Evolutionary conservation across 164 flowering plant species (phyloP).

Genomic region (Macadamia tetraphylla): DNA sequence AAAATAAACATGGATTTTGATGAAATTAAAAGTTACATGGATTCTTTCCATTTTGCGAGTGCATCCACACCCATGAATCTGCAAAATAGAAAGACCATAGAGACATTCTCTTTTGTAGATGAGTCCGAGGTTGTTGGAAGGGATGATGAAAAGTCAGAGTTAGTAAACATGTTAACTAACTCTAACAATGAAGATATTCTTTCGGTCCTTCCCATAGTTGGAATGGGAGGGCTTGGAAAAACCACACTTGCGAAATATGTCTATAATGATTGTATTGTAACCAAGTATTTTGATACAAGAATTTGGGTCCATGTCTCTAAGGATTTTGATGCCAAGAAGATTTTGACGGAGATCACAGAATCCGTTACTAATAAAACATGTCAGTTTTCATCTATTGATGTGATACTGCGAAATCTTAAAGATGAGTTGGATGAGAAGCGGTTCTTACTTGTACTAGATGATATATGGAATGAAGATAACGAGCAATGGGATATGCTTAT

Average conservation of each 20-base stretch:
- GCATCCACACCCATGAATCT: not conserved
- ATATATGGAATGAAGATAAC: not conserved
- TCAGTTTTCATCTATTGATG: not conserved
- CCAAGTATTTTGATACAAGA: not conserved
- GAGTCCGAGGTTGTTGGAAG: no score
- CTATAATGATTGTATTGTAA: not conserved
- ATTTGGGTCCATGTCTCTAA: not conserved
- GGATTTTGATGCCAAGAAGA: not conserved
- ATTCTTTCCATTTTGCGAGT: not conserved
- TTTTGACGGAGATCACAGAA: not conserved
- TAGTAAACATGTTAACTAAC: not conserved
- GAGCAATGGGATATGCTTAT: not conserved
- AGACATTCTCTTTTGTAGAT: not conserved
- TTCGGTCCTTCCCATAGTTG: not conserved
- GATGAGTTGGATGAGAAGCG: not conserved
- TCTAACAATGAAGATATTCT: not conserved
- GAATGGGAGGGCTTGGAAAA: not conserved
- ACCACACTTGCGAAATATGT: not conserved
- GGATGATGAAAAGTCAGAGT: not conserved
- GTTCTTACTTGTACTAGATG: not conserved
- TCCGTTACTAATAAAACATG: not conserved
- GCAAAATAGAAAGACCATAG: not conserved
- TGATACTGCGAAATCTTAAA: not conserved
- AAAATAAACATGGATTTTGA: not conserved
- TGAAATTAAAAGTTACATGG: not conserved